These are phyloP conservation scores for Pythium biforme DNA, from an alignment of 352 stramenopile species.

Conservation along the genomic window DNA sequence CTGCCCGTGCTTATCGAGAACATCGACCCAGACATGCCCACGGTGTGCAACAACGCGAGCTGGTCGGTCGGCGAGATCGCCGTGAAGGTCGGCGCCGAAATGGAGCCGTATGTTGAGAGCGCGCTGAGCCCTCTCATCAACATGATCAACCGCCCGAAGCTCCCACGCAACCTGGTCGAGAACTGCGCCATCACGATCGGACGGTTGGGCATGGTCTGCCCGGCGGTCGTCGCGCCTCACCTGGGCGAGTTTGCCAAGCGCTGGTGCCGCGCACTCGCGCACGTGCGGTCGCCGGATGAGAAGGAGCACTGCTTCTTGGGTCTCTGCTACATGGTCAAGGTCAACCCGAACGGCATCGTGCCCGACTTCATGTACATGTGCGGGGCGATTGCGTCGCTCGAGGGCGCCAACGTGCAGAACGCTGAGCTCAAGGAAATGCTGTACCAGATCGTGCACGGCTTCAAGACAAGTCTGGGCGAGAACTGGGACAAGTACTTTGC, in stretches of 20 bases:
- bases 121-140: slow-evolving; percentile 67
- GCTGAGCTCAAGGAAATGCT: slow-evolving; percentile 83
- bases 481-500: slow-evolving; percentile 86
- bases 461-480: slow-evolving; percentile 85
- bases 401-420: slow-evolving; percentile 77
- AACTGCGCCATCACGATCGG: slow-evolving; percentile 91
- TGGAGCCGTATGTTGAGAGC: slow-evolving; percentile 79
- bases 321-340: slow-evolving; percentile 90
- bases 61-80: slow-evolving; percentile 91
- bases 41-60: slow-evolving; percentile 92
- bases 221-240: slow-evolving; percentile 74
- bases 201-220: slow-evolving; percentile 84
- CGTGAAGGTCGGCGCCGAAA: slow-evolving; percentile 78
- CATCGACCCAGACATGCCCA: slow-evolving; percentile 84
- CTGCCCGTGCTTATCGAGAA: slow-evolving; percentile 86
- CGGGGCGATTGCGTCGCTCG: slow-evolving; percentile 82
- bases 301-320: slow-evolving; percentile 90
- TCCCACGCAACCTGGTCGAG: slow-evolving; percentile 86
- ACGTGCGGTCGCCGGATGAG: slow-evolving; percentile 81
- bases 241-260: slow-evolving; percentile 86
- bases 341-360: slow-evolving; percentile 87
- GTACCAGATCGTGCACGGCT: slow-evolving; percentile 86
- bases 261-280: slow-evolving; percentile 85
- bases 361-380: slow-evolving; percentile 91
- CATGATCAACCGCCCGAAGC: slow-evolving; percentile 88